Evolutionary conservation across 208 protist species (phyloP).

Genomic region (Leishmania tropica): DNA sequence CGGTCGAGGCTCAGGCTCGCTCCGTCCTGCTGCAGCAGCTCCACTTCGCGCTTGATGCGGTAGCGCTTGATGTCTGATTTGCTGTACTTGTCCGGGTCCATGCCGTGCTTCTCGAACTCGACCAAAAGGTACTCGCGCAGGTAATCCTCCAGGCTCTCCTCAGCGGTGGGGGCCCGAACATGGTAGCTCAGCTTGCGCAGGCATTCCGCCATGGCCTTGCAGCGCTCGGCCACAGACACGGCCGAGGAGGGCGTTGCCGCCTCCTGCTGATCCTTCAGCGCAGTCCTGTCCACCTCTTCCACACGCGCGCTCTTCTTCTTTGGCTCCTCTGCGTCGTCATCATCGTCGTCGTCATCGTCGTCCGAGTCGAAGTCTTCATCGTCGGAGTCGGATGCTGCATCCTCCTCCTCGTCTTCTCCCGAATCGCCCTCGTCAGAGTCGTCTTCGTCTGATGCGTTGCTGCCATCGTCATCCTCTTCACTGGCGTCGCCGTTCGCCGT

Average conservation of each 20-base stretch:
- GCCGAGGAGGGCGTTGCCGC: constrained; percentile 1
- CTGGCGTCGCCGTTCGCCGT: neutral
- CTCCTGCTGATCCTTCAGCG: neutral
- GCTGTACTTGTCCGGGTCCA: constrained; percentile 71
- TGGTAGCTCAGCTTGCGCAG: constrained; percentile 71
- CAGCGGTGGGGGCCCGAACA: constrained; percentile 42
- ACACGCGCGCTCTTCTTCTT: constrained; percentile 46
- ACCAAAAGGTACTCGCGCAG: constrained; percentile 56
- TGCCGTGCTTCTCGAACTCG: constrained; percentile 68
- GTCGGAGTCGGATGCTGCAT: constrained; percentile 30
- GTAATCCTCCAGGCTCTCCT: constrained; percentile 69
- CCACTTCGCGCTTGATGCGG: constrained; percentile 64
- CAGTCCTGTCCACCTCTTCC: constrained; percentile 33
- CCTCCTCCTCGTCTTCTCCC: constrained; percentile 42
- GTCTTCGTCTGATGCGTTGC: constrained; percentile 11
- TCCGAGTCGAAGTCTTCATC: constrained; percentile 47
- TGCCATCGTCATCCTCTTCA: constrained; percentile 29
- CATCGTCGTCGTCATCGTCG: constrained; percentile 28
- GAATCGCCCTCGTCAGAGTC: constrained; percentile 26
- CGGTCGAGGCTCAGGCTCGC: constrained; percentile 69
- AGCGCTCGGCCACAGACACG: constrained; percentile 47
- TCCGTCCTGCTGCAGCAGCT: constrained; percentile 79
- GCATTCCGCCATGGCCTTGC: constrained; percentile 73
- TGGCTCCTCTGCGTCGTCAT: constrained; percentile 27
- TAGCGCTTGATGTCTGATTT: constrained; percentile 70